Percentiles rank a stretch among this genome's conserved stretches.
These are phyloP conservation scores for Microbotryum intermedium DNA, from an alignment of 1,284 basidiomycete genomes.

Conservation along the genomic window DNA sequence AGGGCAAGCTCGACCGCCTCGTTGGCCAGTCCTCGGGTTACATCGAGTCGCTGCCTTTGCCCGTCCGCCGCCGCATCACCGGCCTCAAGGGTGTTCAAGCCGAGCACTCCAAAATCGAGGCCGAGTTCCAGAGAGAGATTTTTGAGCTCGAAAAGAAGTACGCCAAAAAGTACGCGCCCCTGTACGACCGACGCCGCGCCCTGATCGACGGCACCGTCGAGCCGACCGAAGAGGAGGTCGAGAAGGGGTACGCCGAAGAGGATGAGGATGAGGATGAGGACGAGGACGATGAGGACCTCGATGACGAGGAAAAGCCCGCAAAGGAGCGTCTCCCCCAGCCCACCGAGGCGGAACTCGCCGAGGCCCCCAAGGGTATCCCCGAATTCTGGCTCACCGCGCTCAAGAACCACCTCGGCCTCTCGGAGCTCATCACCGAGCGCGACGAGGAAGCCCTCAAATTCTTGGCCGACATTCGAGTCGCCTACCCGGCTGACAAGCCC, in stretches of 20 bases:
- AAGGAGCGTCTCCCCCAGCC: conserved; percentile 25
- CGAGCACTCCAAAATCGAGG: conserved; percentile 86
- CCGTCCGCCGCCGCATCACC: conserved; percentile 77
- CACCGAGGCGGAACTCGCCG: conserved; percentile 38
- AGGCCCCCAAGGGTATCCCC: conserved; percentile 59
- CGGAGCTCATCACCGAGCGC: conserved; percentile 84
- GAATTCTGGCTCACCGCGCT: conserved; percentile 98
- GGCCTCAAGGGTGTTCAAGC: conserved; percentile 90
- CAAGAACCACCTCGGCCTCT: conserved; percentile 78
- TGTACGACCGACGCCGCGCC: conserved; percentile 76
- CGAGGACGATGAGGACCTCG: conserved; percentile 40
- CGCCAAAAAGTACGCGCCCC: conserved; percentile 69
- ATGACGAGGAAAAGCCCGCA: conserved; percentile 26
- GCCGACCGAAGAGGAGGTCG: conserved; percentile 74
- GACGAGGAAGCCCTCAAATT: conserved; percentile 65
- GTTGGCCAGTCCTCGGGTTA: conserved; percentile 76
- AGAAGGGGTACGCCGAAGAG: conserved; percentile 58
- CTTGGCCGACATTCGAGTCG: conserved; percentile 59
- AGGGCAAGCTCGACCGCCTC: conserved; percentile 51
- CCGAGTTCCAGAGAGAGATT: conserved; percentile 93
- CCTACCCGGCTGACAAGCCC: conserved; percentile 55
- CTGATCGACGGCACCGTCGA: conserved; percentile 71
- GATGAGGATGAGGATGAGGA: conserved; percentile 49
- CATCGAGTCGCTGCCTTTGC: conserved; percentile 72
- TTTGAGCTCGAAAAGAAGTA: conserved; percentile 98